Percentiles rank a stretch among this genome's conserved stretches.
Conservation (phyloP, 306 rosid genomes). For the Gynostemma pentaphyllum region DNA sequence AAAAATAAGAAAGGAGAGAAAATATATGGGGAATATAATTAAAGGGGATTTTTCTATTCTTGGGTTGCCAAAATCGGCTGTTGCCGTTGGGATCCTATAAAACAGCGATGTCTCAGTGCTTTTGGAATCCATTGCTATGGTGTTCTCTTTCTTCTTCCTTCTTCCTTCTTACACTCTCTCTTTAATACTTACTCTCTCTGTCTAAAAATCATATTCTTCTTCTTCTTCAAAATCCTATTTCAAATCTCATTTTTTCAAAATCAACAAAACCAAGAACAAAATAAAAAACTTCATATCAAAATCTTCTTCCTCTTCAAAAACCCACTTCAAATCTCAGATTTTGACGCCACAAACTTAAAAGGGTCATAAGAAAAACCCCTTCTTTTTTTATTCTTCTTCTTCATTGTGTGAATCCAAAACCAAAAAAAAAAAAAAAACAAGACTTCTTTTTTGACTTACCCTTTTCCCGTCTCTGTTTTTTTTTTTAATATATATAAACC, state of each 20-base stretch:
- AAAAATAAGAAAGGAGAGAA: not conserved
- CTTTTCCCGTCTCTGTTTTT: too few relatives aligned
- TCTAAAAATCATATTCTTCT: not conserved
- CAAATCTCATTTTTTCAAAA: too few relatives aligned
- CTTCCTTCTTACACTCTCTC: not conserved
- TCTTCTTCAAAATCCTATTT: slow-evolving; percentile 9
- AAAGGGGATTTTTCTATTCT: not conserved
- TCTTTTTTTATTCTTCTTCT: not conserved
- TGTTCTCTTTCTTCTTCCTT: not conserved
- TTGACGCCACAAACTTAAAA: not conserved
- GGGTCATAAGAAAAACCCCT: not conserved
- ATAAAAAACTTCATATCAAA: too few relatives aligned
- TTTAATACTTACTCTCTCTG: not conserved
- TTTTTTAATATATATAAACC: too few relatives aligned
- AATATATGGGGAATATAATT: not conserved
- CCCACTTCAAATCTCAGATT: not conserved
- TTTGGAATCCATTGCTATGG: slow-evolving; percentile 26
- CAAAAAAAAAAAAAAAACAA: not conserved
- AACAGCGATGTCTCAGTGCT: slow-evolving; percentile 45
- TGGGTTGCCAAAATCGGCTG: slow-evolving; percentile 28
- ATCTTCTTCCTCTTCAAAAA: slow-evolving; percentile 31
- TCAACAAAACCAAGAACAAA: too few relatives aligned
- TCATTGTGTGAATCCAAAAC: not conserved
- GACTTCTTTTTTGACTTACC: not conserved
- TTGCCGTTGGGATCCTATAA: slow-evolving; percentile 72